Conservation (phyloP, 2,329 filamentous ascomycete species). For the Monosporascus sp. region DNA sequence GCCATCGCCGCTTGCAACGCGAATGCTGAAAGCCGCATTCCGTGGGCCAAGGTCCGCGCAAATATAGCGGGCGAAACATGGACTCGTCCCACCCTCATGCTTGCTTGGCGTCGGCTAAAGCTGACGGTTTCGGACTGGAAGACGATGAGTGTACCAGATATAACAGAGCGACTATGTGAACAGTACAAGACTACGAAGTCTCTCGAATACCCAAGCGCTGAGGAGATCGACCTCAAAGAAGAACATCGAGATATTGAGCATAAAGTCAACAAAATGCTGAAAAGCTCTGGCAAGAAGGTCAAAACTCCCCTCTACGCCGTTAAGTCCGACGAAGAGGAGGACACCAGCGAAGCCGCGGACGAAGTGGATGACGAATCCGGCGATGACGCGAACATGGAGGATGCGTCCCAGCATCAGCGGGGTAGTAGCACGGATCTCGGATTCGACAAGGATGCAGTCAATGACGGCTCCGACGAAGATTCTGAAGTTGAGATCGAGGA, state of each 20-base stretch:
- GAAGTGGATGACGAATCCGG: background rate
- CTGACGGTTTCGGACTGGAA: slow-evolving; percentile 15
- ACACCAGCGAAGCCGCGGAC: slow-evolving; percentile 3
- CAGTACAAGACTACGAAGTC: slow-evolving; percentile 15
- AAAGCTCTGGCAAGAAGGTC: background rate
- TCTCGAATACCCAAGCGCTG: slow-evolving; percentile 14
- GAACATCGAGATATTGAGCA: slow-evolving; percentile 21
- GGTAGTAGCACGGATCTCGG: slow-evolving; percentile 14
- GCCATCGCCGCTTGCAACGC: slow-evolving; percentile 16
- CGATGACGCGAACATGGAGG: slow-evolving; percentile 1
- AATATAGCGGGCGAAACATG: slow-evolving; percentile 11
- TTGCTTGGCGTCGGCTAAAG: slow-evolving; percentile 25
- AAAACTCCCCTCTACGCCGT: slow-evolving; percentile 13
- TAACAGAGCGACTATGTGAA: slow-evolving; percentile 13
- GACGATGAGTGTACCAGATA: slow-evolving; percentile 17
- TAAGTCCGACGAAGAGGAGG: slow-evolving; percentile 18
- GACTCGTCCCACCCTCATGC: slow-evolving; percentile 19
- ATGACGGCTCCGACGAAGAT: slow-evolving; percentile 1
- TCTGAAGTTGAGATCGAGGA: slow-evolving; percentile 12
- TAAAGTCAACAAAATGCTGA: slow-evolving; percentile 18
- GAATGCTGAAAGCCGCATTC: slow-evolving; percentile 22
- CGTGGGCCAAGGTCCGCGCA: slow-evolving; percentile 21
- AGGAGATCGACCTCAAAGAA: slow-evolving; percentile 13
- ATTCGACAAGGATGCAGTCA: slow-evolving; percentile 1
- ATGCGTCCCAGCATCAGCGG: slow-evolving; percentile 1